phyloP scores from a whole-genome alignment of 306 rosid genomes.

The Vigna trinervia region DNA sequence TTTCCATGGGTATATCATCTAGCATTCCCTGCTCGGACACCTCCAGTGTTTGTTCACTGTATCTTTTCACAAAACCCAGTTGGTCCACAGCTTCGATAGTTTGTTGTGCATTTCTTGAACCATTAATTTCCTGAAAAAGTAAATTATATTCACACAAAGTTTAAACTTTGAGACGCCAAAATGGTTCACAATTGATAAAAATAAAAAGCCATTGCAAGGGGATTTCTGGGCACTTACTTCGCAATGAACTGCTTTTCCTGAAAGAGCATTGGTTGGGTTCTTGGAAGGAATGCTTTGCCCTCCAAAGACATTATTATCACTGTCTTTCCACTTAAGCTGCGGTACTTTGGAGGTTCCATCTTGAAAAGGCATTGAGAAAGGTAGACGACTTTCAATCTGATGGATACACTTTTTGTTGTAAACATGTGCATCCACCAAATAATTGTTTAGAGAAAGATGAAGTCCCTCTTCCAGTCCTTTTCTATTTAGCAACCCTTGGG shows the following conservation, averaged over 20 bases:
- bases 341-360: constrained; percentile 60
- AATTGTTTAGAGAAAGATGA: constrained; percentile 73
- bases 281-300: constrained; percentile 56
- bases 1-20: constrained; percentile 95
- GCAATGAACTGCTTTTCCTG: constrained; percentile 52
- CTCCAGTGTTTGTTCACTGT: constrained; percentile 52
- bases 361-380: constrained; percentile 59
- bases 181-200: constrained; percentile 22
- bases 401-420: constrained; percentile 58
- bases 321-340: constrained; percentile 55
- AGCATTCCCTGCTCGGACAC: constrained; percentile 63
- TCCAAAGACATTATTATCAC: constrained; percentile 54
- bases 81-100: constrained; percentile 54
- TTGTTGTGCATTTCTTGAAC: constrained; percentile 53
- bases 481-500: constrained; percentile 52
- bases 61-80: constrained; percentile 49
- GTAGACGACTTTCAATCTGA: constrained; percentile 55
- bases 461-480: constrained; percentile 64
- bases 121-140: constrained; percentile 65
- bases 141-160: constrained; percentile 36
- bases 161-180: constrained; percentile 8
- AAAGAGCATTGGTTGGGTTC: constrained; percentile 46
- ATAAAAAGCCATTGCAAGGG: constrained; percentile 44
- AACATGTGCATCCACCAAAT: constrained; percentile 52
- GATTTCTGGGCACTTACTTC: constrained; percentile 52